Percentiles rank a stretch among this genome's conserved stretches.
Evolutionary conservation across 225 moss, liverwort and hornwort genomes (phyloP).

Genomic region (Marchantia polymorpha): DNA sequence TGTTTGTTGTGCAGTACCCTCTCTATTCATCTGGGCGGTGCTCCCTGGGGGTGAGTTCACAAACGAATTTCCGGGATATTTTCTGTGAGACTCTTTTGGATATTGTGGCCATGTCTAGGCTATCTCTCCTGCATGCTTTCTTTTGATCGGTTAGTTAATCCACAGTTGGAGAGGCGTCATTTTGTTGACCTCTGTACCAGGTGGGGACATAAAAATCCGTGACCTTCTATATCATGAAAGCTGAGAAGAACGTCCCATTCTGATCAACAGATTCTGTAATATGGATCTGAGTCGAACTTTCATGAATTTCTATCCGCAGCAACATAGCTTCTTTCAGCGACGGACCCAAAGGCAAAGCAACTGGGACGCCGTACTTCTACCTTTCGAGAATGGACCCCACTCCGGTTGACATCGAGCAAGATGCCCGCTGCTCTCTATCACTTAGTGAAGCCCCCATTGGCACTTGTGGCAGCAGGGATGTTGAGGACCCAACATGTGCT

Average conservation of each 20-base stretch:
- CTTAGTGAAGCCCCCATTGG: conserved; percentile 83
- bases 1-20: conserved; percentile 72
- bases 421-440: conserved; percentile 77
- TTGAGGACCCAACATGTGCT: conserved; percentile 92
- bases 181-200: too few relatives aligned
- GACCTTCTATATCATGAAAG: too few relatives aligned
- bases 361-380: conserved; percentile 83
- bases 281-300: background rate
- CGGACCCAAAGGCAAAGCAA: conserved; percentile 62
- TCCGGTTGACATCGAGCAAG: conserved; percentile 74
- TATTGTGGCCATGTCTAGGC: too few relatives aligned
- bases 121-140: too few relatives aligned
- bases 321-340: conserved; percentile 93
- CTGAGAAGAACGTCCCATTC: too few relatives aligned
- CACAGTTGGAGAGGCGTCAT: too few relatives aligned
- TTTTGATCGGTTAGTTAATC: too few relatives aligned
- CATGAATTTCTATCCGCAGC: conserved; percentile 37
- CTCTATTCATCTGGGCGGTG: conserved; percentile 74
- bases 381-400: conserved; percentile 83
- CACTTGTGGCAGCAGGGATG: conserved; percentile 60
- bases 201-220: too few relatives aligned
- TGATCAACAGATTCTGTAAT: background rate
- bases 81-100: background rate
- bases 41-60: conserved; percentile 76
- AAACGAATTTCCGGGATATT: background rate